Evolutionary conservation across 768 basidiomycete species (phyloP), one percentile per base, ranked within the genome.

Genomic region (Mrakia frigida): DNA sequence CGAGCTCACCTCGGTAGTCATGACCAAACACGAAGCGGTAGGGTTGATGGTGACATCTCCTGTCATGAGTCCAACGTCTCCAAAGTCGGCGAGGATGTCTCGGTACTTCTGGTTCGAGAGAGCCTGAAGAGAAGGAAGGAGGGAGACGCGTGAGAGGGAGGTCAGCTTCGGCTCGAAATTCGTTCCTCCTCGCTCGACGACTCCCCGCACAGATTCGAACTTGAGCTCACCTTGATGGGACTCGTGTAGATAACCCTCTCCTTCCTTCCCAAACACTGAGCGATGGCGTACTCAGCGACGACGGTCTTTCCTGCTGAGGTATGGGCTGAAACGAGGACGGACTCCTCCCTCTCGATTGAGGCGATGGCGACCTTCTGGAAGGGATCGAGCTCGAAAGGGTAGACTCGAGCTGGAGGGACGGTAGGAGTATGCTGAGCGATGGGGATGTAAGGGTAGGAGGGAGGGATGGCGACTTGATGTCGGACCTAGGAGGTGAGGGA

Each of bases 41-140:
- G 97, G 96, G 82, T 98, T 98, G 82, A 98, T 98, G 0, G 97
- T 99, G 16, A 98, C 95, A 85, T 99, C 97, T 81, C 97, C 95
- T 2, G 97, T 99, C 96, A 99, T 98, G 41, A 99, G 87, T 13
- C 97, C 97, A 59, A 99, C 97, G 82, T 98, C 97, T 28, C 94
- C 93, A 84, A 99, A 99, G 82, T 93, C 92, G 61, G 93, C 94
- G 18, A 93, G 86, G 90, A 99, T 92, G 83, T 99, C 97, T 80
- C 97, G 91, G 83, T 96, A 99, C 84, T 99, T 98, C 84, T 99
- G 97, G 83, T 99, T 98, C 81, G 94, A 96, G 80, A 98, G 86
- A 0, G 97, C 97, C 96, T 98, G 84, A 61, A 4, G 25, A 31
- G 53, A 76, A 11, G 28, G 33, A n/a, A 56, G 28, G 33, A 56